Evolutionary conservation across 345 rosid species (phyloP).

Genomic region (Lepidium africanum): DNA sequence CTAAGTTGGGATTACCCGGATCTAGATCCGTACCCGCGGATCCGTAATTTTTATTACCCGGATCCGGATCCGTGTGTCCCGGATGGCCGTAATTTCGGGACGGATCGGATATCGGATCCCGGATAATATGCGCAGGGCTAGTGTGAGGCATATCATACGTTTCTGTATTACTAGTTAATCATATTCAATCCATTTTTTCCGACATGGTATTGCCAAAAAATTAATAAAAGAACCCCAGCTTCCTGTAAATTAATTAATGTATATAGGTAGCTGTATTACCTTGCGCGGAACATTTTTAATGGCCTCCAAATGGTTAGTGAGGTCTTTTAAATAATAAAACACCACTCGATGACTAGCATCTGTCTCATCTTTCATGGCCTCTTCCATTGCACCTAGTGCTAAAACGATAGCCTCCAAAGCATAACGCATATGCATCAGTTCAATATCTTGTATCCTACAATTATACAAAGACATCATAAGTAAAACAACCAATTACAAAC

Average conservation of each 20-base stretch:
- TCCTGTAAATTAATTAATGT: not conserved
- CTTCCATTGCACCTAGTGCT: constrained; percentile 66
- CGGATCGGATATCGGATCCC: no score
- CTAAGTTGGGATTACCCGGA: no score
- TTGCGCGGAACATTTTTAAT: constrained; percentile 76
- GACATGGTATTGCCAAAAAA: not conserved
- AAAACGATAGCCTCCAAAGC: constrained; percentile 79
- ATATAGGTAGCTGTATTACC: constrained; percentile 34
- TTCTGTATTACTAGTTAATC: not conserved
- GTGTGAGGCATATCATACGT: not conserved
- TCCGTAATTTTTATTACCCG: no score
- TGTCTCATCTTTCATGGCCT: constrained; percentile 39
- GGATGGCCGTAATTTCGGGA: no score
- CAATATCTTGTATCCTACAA: constrained; percentile 85
- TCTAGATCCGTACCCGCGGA: no score
- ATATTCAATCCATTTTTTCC: not conserved
- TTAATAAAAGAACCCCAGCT: not conserved
- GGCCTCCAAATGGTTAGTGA: constrained; percentile 68
- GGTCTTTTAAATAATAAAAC: constrained; percentile 62
- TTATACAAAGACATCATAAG: constrained; percentile 8
- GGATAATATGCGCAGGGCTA: no score
- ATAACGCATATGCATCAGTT: constrained; percentile 96
- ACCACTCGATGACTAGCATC: constrained; percentile 46
- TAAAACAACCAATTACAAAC: not conserved
- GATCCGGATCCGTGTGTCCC: no score